Percentiles rank a stretch among this genome's conserved stretches.
phyloP scores from a whole-genome alignment of 163 green algal species.

The Prototheca cutis region DNA sequence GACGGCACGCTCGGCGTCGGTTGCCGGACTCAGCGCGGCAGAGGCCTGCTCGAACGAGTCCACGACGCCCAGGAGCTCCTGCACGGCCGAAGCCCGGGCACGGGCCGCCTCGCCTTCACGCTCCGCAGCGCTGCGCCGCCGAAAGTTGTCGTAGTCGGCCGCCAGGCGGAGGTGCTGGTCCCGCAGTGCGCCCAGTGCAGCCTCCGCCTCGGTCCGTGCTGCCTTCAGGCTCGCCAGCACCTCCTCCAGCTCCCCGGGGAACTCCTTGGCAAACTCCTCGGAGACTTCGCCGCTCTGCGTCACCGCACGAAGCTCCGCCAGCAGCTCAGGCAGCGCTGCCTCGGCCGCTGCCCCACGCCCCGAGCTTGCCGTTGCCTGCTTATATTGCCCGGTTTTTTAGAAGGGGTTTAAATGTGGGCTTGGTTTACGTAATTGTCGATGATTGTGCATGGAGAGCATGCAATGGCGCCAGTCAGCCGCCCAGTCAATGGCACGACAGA shows the following conservation, averaged over 20 bases:
- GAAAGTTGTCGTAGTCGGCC: conserved; percentile 99
- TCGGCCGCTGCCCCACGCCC: no score
- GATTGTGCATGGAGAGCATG: no score
- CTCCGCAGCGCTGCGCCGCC: conserved; percentile 64
- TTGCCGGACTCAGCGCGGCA: conserved; percentile 60
- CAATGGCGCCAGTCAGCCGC: no score
- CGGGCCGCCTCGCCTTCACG: conserved; percentile 39
- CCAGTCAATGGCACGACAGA: no score
- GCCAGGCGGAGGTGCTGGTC: conserved; percentile 80
- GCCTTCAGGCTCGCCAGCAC: conserved; percentile 19
- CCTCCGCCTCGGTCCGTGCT: not conserved
- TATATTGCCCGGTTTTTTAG: no score
- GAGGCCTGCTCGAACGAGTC: conserved; percentile 94
- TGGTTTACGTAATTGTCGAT: no score
- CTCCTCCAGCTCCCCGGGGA: conserved; percentile 21
- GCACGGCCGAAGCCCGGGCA: conserved; percentile 60
- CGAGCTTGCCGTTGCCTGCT: no score
- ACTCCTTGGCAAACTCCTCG: conserved; percentile 7
- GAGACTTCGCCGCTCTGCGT: not conserved
- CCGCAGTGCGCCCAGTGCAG: not conserved
- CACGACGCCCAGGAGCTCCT: conserved; percentile 47
- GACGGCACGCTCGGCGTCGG: conserved; percentile 80
- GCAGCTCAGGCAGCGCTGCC: no score
- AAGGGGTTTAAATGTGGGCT: no score
- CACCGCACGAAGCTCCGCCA: not conserved